Percentiles rank a stretch among this genome's conserved stretches.
Conservation (phyloP, 2,329 filamentous ascomycete species). For the Intubia oerlemansii region DNA sequence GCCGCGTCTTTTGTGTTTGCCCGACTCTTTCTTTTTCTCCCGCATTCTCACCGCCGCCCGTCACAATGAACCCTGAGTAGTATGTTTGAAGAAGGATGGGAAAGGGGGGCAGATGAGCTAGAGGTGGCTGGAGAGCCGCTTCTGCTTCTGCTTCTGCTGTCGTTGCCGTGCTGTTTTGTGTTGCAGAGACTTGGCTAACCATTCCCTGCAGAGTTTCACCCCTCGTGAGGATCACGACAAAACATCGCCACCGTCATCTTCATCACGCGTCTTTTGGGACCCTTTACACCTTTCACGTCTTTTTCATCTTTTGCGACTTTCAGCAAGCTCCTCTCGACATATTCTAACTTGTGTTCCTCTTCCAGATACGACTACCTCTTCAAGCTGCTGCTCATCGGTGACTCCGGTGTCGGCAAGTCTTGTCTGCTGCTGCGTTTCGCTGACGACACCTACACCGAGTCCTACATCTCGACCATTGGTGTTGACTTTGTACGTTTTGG, state of each 20-base stretch:
- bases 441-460: constrained; percentile 98
- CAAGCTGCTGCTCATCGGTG: constrained; percentile 99
- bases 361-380: constrained; percentile 99
- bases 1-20: too few relatives aligned
- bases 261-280: not conserved
- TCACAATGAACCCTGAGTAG: constrained; percentile 84
- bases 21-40: too few relatives aligned
- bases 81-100: constrained; percentile 19
- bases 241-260: not conserved
- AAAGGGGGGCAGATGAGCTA: too few relatives aligned
- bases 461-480: constrained; percentile 98
- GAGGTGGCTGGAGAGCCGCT: not conserved
- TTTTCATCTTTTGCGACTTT: too few relatives aligned
- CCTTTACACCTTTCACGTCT: too few relatives aligned
- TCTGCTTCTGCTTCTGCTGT: too few relatives aligned
- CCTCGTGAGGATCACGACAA: not conserved
- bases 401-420: constrained; percentile 99
- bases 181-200: not conserved
- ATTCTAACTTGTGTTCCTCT: constrained; percentile 3
- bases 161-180: not conserved
- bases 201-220: not conserved
- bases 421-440: constrained; percentile 95
- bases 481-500: constrained; percentile 74
- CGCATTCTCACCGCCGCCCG: constrained; percentile 9
- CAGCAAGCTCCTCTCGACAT: too few relatives aligned